These are phyloP conservation scores for Turnera subulata DNA, from an alignment of 345 rosid species.

Conservation along the genomic window DNA sequence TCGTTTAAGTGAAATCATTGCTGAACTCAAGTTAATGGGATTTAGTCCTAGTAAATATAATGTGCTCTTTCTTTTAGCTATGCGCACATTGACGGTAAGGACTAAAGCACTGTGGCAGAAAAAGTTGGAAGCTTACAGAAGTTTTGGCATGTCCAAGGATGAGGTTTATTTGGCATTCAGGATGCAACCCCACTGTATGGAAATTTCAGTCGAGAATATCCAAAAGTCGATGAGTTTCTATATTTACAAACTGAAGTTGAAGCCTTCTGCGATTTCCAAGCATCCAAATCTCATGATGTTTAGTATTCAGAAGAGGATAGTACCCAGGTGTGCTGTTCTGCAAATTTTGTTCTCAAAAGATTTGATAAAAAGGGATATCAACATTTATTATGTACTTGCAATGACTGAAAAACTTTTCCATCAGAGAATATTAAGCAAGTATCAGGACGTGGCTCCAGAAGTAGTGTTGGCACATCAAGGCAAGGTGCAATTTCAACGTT, in stretches of 20 bases:
- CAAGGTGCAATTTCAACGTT: constrained; percentile 14
- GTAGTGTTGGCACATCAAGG: constrained; percentile 18
- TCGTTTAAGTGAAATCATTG: constrained; percentile 4
- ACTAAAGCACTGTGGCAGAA: too few relatives aligned
- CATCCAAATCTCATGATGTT: constrained; percentile 7
- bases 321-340: constrained; percentile 19
- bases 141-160: too few relatives aligned
- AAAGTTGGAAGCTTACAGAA: too few relatives aligned
- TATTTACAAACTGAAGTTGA: constrained; percentile 7
- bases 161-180: too few relatives aligned
- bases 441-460: constrained; percentile 8
- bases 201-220: constrained; percentile 13
- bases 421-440: constrained; percentile 10
- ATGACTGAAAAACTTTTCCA: constrained; percentile 13
- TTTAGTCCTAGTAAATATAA: constrained; percentile 6
- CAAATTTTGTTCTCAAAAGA: constrained; percentile 16
- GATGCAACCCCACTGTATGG: constrained; percentile 3
- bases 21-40: constrained; percentile 9
- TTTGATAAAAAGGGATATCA: constrained; percentile 1
- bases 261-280: constrained; percentile 9
- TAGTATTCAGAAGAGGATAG: constrained; percentile 20
- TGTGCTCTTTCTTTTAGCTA: background rate
- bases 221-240: constrained; percentile 8
- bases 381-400: background rate
- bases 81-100: too few relatives aligned